Evolutionary conservation across 208 protist species (phyloP).

Genomic region (Acanthamoeba healyi): DNA sequence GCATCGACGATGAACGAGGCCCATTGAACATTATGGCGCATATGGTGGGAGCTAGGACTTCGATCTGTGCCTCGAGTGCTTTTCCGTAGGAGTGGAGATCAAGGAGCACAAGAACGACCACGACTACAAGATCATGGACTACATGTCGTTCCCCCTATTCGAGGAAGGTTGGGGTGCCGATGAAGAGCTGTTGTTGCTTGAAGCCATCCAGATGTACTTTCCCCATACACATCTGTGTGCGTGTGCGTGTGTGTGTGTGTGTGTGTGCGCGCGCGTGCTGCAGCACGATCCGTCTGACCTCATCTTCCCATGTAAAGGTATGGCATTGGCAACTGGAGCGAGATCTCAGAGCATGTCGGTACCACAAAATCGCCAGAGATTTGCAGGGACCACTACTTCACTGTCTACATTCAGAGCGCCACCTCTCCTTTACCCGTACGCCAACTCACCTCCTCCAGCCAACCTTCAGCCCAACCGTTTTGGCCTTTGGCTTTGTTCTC

Average conservation of each 20-base stretch:
- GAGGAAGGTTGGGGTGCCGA: constrained; percentile 85
- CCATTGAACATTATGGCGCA: too few relatives aligned
- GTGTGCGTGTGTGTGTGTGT: not conserved
- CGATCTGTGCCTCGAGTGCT: constrained; percentile 88
- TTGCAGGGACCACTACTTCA: constrained; percentile 86
- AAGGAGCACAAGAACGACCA: constrained; percentile 82
- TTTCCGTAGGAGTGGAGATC: constrained; percentile 85
- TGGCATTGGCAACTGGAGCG: constrained; percentile 87
- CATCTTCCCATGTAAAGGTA: constrained; percentile 2
- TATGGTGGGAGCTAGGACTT: constrained; percentile 78
- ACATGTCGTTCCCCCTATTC: constrained; percentile 84
- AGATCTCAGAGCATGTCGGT: constrained; percentile 85
- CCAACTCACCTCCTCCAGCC: too few relatives aligned
- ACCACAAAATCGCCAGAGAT: constrained; percentile 85
- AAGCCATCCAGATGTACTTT: constrained; percentile 84
- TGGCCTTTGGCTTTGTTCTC: too few relatives aligned
- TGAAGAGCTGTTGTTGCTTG: constrained; percentile 86
- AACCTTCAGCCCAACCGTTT: too few relatives aligned
- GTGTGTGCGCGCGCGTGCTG: not conserved
- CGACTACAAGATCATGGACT: constrained; percentile 80
- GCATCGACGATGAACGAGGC: too few relatives aligned
- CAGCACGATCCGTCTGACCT: not conserved
- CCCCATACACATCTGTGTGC: not conserved
- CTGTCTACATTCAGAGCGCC: constrained; percentile 76
- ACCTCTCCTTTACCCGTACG: constrained; percentile 32